phyloP scores from a whole-genome alignment of 495 filamentous ascomycete genomes.

The Penicillium canariense region DNA sequence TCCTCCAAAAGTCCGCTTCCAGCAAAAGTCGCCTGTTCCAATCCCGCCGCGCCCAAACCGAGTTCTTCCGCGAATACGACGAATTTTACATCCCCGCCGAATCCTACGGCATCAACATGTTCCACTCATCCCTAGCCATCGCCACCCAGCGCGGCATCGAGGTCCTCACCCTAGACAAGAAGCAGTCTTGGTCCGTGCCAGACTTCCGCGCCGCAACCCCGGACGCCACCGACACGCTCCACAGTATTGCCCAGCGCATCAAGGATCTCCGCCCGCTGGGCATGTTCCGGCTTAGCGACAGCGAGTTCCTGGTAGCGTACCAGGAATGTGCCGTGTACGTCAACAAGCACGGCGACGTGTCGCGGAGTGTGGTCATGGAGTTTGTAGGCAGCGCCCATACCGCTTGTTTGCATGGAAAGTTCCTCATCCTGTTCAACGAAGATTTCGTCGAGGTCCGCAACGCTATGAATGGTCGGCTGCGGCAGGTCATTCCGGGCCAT shows the following conservation, averaged over 20 bases:
- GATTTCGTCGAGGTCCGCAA: constrained; percentile 97
- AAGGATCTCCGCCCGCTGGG: constrained; percentile 79
- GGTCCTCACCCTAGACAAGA: constrained; percentile 94
- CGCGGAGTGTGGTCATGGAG: constrained; percentile 89
- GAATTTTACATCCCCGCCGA: constrained; percentile 99
- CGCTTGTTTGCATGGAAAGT: constrained; percentile 76
- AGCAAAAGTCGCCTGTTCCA: constrained; percentile 65
- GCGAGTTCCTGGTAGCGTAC: constrained; percentile 91
- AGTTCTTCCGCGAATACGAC: constrained; percentile 97
- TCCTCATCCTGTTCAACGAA: constrained; percentile 76
- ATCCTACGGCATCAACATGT: constrained; percentile 91
- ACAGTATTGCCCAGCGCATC: constrained; percentile 77
- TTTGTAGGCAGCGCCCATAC: constrained; percentile 88
- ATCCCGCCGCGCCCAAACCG: constrained; percentile 68
- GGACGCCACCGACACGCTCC: constrained; percentile 62
- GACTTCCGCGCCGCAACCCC: constrained; percentile 59
- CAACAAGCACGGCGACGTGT: constrained; percentile 96
- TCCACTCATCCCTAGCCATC: constrained; percentile 88
- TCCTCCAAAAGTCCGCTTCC: constrained; percentile 71
- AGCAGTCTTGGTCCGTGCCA: constrained; percentile 85
- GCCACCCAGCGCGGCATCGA: constrained; percentile 92
- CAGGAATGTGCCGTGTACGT: constrained; percentile 95
- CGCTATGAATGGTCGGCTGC: constrained; percentile 87
- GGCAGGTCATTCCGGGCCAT: constrained; percentile 89
- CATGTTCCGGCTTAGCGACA: constrained; percentile 93